Percentiles rank a stretch among this genome's conserved stretches.
These are phyloP conservation scores for Chaetomium sp. DNA, from an alignment of 2,329 filamentous ascomycete genomes.

Conservation along the genomic window DNA sequence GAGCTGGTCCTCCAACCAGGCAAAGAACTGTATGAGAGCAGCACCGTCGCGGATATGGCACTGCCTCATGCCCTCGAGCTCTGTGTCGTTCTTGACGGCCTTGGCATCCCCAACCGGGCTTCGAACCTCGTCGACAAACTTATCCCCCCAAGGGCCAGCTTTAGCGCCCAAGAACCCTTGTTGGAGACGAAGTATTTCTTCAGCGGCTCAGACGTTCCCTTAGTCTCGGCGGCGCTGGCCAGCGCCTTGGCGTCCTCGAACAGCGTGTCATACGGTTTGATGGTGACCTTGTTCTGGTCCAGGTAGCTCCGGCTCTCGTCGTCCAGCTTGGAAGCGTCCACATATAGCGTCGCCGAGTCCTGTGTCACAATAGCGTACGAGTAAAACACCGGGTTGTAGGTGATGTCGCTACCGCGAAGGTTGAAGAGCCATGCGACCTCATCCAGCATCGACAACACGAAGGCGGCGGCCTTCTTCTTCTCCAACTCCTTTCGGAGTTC, in stretches of 20 bases:
- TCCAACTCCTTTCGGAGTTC: slow-evolving; percentile 89
- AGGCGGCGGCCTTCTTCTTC: slow-evolving; percentile 84
- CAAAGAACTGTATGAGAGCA: slow-evolving; percentile 88
- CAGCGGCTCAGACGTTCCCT: slow-evolving; percentile 38
- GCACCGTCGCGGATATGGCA: slow-evolving; percentile 94
- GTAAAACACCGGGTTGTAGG: slow-evolving; percentile 98
- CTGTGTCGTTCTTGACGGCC: slow-evolving; percentile 88
- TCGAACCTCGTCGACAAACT: slow-evolving; percentile 80
- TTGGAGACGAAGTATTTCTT: slow-evolving; percentile 84
- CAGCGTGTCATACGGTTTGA: slow-evolving; percentile 82
- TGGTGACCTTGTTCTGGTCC: slow-evolving; percentile 64
- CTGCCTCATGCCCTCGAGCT: slow-evolving; percentile 88
- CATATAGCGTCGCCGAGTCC: slow-evolving; percentile 74
- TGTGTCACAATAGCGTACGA: slow-evolving; percentile 89
- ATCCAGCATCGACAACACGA: slow-evolving; percentile 92
- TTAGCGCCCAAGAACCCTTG: slow-evolving; percentile 90
- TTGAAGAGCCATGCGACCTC: slow-evolving; percentile 99
- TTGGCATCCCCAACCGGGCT: slow-evolving; percentile 90
- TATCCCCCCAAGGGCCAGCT: slow-evolving; percentile 79
- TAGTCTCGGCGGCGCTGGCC: slow-evolving; percentile 42
- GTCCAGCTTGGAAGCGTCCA: slow-evolving; percentile 77
- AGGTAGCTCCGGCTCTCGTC: slow-evolving; percentile 71
- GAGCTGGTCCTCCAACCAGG: slow-evolving; percentile 92
- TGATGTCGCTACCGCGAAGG: slow-evolving; percentile 89
- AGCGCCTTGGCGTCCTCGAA: slow-evolving; percentile 75